Percentiles rank a stretch among this genome's conserved stretches.
Evolutionary conservation across 441 rosid species (phyloP).

Genomic region (Hura crepitans): DNA sequence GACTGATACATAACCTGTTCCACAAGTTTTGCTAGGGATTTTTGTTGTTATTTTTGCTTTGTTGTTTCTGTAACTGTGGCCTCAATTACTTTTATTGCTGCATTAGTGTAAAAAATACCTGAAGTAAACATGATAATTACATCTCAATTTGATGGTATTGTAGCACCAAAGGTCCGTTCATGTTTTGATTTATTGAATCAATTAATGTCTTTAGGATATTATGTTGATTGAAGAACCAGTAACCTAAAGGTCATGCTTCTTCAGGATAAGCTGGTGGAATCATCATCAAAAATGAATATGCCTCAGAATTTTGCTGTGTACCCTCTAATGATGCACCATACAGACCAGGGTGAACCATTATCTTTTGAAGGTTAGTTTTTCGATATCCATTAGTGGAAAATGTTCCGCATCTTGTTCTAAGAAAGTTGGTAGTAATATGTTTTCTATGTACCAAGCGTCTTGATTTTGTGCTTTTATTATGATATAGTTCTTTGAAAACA

Average conservation of each 20-base stretch:
- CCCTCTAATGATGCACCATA: conserved; percentile 45
- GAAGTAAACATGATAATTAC: conserved; percentile 15
- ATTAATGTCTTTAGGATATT: conserved; percentile 37
- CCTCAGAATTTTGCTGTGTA: conserved; percentile 50
- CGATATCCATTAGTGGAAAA: not conserved
- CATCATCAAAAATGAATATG: conserved; percentile 46
- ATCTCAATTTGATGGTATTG: conserved; percentile 24
- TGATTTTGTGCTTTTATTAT: not conserved
- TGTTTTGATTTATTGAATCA: conserved; percentile 32
- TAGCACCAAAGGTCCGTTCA: conserved; percentile 19
- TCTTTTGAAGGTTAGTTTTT: conserved; percentile 55
- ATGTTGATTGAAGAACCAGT: conserved; percentile 41
- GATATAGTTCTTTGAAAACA: not conserved
- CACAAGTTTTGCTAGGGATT: not conserved
- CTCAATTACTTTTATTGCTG: conserved; percentile 5
- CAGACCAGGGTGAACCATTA: conserved; percentile 40
- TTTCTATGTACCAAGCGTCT: not conserved
- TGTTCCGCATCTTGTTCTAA: not conserved
- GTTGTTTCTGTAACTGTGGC: not conserved
- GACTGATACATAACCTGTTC: not conserved
- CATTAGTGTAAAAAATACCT: not conserved
- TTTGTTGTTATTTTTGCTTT: not conserved
- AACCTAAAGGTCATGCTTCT: conserved; percentile 51
- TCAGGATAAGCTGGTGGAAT: conserved; percentile 76
- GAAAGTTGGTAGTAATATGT: not conserved